phyloP scores from a whole-genome alignment of 129 eudicot genomes.

The Saposhnikovia divaricata region DNA sequence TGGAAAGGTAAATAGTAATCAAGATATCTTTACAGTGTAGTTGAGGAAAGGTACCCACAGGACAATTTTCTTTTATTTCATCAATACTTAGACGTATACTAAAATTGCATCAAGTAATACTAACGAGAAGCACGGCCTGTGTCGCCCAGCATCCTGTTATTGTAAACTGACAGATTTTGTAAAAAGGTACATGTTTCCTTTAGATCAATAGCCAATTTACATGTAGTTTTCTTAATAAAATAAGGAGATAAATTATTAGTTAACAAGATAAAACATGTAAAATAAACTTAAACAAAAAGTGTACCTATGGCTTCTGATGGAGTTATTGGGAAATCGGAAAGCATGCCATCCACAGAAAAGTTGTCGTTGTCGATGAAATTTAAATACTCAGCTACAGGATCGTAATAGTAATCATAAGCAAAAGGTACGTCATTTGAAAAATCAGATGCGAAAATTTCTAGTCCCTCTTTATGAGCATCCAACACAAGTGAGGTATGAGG shows the following conservation, averaged over 20 bases:
- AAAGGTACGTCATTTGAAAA: conserved; percentile 50
- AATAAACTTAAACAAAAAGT: background rate
- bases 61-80: background rate
- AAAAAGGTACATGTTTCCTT: background rate
- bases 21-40: background rate
- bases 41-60: background rate
- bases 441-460: conserved; percentile 59
- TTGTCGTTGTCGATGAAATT: conserved; percentile 57
- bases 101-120: background rate
- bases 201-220: too few relatives aligned
- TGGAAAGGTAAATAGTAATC: too few relatives aligned
- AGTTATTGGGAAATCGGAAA: conserved; percentile 83
- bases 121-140: background rate
- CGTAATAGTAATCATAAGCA: conserved; percentile 71
- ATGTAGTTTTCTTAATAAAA: background rate
- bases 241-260: background rate
- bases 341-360: conserved; percentile 93
- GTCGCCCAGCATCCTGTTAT: background rate
- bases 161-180: background rate
- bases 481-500: conserved; percentile 52
- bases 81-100: background rate
- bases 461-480: conserved; percentile 80
- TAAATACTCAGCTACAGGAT: conserved; percentile 73
- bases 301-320: conserved; percentile 70
- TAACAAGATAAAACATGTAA: background rate